phyloP scores from a whole-genome alignment of 768 basidiomycete species.

The Naganishia randhawae region DNA sequence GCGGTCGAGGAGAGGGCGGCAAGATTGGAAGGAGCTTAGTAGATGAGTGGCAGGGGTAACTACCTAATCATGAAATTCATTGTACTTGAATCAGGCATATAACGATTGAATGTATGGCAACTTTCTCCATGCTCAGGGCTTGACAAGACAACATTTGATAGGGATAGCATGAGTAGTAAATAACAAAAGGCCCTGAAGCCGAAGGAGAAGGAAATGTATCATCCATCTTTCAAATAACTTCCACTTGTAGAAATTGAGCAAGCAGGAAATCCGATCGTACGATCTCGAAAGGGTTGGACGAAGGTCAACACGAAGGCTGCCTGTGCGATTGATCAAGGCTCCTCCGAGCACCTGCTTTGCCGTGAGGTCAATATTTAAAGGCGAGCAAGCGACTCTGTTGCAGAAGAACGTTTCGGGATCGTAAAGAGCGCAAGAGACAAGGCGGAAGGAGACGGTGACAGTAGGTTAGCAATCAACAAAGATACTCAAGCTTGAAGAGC shows the following conservation, averaged over 20 bases:
- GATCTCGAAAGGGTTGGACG: slow-evolving; percentile 29
- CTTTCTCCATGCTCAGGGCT: too few relatives aligned
- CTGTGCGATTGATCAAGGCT: slow-evolving; percentile 19
- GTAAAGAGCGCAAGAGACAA: neutral
- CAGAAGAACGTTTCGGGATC: neutral
- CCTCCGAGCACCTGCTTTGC: slow-evolving; percentile 31
- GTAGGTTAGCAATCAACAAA: neutral
- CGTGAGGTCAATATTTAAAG: slow-evolving; percentile 26
- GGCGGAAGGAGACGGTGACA: neutral
- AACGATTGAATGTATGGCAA: too few relatives aligned
- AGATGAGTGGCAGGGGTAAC: neutral
- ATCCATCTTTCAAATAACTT: slow-evolving; percentile 25
- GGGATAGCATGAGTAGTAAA: neutral
- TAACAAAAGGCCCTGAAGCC: neutral
- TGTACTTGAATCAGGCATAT: neutral
- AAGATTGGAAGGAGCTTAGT: neutral
- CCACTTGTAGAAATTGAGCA: neutral
- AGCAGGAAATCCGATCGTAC: slow-evolving; percentile 20
- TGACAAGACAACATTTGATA: neutral
- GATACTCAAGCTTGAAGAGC: neutral
- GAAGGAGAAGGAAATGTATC: slow-evolving; percentile 21
- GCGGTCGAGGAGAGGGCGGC: neutral
- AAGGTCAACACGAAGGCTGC: slow-evolving; percentile 7
- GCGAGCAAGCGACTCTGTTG: slow-evolving; percentile 30
- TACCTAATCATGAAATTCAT: neutral